Conservation (phyloP, 352 stramenopile genomes). For the Pilasporangium apinafurcum region DNA sequence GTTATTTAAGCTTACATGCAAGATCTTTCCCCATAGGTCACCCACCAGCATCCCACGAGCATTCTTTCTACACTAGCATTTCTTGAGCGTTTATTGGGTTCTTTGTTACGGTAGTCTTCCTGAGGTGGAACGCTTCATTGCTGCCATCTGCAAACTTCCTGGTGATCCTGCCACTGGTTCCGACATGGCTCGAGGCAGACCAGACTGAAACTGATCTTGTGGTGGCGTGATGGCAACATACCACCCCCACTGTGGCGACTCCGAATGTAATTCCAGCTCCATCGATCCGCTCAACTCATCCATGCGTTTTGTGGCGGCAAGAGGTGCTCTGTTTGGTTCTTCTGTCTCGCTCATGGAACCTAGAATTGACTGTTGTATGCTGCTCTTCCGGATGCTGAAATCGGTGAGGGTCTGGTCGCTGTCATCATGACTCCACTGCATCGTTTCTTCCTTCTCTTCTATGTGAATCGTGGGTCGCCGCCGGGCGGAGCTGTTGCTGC, state of each 20-base stretch:
- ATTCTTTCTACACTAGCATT: too few species aligned
- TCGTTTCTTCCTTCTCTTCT: neutral
- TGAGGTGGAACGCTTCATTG: constrained; percentile 26
- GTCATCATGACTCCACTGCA: neutral
- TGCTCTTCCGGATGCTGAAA: constrained; percentile 5
- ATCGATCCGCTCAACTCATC: constrained; percentile 4
- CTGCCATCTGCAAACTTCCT: neutral
- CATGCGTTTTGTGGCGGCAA: constrained; percentile 5
- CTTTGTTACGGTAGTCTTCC: constrained; percentile 19
- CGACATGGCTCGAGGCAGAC: constrained; percentile 9
- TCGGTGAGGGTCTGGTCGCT: too few species aligned
- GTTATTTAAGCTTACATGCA: too few species aligned
- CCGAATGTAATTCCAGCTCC: constrained; percentile 27
- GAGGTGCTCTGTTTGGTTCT: neutral
- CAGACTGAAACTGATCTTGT: constrained; percentile 40
- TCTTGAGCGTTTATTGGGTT: too few species aligned
- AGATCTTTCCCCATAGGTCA: too few species aligned
- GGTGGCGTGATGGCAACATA: constrained; percentile 83
- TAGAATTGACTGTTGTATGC: constrained; percentile 6
- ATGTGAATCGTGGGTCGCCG: constrained; percentile 2
- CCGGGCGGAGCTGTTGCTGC: neutral
- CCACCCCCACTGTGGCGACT: constrained; percentile 84
- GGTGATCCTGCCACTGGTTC: neutral
- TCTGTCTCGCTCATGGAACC: neutral
- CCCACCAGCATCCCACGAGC: too few species aligned